Conservation (phyloP, 2,329 filamentous ascomycete species). For the Diaporthe destruens region DNA sequence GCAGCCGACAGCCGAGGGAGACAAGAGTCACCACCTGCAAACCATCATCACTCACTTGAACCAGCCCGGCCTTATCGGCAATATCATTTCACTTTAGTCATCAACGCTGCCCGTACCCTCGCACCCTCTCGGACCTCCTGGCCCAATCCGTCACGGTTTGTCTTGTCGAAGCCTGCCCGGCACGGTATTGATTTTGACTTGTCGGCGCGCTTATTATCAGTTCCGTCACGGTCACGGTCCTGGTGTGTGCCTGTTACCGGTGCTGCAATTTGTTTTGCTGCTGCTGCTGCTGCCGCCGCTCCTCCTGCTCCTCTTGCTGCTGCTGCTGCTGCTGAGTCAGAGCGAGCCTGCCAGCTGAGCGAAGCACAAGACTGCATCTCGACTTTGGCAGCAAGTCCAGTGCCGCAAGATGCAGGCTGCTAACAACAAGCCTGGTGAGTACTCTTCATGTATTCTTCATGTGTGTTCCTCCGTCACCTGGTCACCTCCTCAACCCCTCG, state of each 20-base stretch:
- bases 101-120: slow-evolving; percentile 23
- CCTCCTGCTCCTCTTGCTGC: not conserved
- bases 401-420: slow-evolving; percentile 42
- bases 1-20: not conserved
- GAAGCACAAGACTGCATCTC: slow-evolving; percentile 30
- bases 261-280: not conserved
- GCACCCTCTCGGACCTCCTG: slow-evolving; percentile 21
- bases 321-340: slow-evolving; percentile 40
- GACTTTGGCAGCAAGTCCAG: slow-evolving; percentile 27
- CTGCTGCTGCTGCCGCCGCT: not conserved
- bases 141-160: slow-evolving; percentile 5
- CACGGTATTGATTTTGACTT: slow-evolving; percentile 13
- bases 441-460: slow-evolving; percentile 21
- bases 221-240: not conserved
- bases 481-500: not conserved
- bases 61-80: slow-evolving; percentile 28
- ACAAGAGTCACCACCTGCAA: not conserved
- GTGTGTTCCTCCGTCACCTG: slow-evolving; percentile 13
- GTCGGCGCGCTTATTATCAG: slow-evolving; percentile 8
- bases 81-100: slow-evolving; percentile 40
- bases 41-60: not conserved
- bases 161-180: slow-evolving; percentile 8
- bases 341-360: slow-evolving; percentile 21
- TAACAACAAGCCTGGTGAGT: slow-evolving; percentile 41
- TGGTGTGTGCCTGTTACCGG: no score